A percentile compares a stretch with the other conserved stretches of the same genome.
Conservation (phyloP, 1,139 yeast species). For the Yamadazyma diddensiae region DNA sequence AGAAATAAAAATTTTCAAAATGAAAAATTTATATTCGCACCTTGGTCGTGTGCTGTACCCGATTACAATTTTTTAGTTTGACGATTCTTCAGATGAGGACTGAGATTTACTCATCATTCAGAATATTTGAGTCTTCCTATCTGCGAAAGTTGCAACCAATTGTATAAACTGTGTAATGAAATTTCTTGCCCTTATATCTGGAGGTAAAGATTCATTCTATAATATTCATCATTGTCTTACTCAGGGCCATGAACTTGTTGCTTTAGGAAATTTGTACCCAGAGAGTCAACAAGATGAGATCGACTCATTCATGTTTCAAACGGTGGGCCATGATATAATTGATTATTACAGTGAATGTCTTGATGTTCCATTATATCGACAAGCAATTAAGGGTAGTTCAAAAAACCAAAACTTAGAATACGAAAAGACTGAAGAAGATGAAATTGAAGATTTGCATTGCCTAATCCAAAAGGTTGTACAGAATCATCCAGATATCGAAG, state of each 20-base stretch:
- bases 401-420: conserved; percentile 71
- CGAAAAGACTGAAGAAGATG: conserved; percentile 62
- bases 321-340: conserved; percentile 90
- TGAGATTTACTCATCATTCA: neutral
- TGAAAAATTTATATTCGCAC: conserved; percentile 4
- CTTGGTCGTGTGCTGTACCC: conserved; percentile 4
- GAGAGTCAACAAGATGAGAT: conserved; percentile 54
- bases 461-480: conserved; percentile 47
- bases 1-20: conserved; percentile 14
- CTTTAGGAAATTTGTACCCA: conserved; percentile 84
- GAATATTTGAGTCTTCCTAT: conserved; percentile 1
- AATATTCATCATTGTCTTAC: conserved; percentile 80
- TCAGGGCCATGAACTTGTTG: conserved; percentile 80
- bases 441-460: conserved; percentile 73
- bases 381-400: conserved; percentile 61
- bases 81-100: too few species aligned
- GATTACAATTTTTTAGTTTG: too few species aligned
- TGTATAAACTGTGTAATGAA: too few species aligned
- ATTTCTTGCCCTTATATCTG: conserved; percentile 86
- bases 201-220: conserved; percentile 94
- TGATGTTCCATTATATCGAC: conserved; percentile 76
- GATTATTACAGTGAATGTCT: conserved; percentile 64
- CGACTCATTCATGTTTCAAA: conserved; percentile 96
- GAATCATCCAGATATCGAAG: conserved; percentile 72
- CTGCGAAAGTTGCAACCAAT: too few species aligned